Evolutionary conservation across 768 basidiomycete genomes (phyloP), one percentile per base, ranked within the genome.

Genomic region (Podaxis sp.): DNA sequence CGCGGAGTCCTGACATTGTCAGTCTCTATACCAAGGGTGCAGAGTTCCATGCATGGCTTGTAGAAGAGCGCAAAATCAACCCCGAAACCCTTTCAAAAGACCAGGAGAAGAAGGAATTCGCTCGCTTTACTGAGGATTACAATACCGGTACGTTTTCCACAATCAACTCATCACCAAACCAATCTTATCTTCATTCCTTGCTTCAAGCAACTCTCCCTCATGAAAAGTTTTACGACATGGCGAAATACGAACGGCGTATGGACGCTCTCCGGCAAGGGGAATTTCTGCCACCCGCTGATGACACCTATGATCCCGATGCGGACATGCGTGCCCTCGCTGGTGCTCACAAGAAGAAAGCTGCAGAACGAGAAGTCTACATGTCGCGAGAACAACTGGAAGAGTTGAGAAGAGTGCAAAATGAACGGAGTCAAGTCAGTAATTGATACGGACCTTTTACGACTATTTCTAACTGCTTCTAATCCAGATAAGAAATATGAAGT

Each of bases 181-280:
- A 33, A 37, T 46, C 17, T 50, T 12, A 29, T 37, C 36, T 55
- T 19, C 38, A 57, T 51, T 52, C 41, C 8, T 47, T 41, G 52
- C 37, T 8, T 57, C 19, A 61, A 94, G 94, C 94, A 13, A 97
- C 95, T 2, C 80, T 97, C 2, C 93, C 95, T 9, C 91, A 96
- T 69, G 94, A 96, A 72, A 97, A 97, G 72, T 97, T 95, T 74
- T 96, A 96, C 73, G 85, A 95, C 70, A 93, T 96, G 84, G 87
- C 86, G 59, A 82, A 85, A 4, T 94, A 94, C 71, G 93, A 95
- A 64, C 79, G 79, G 22, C 88, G 93, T 52, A 96, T 96, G 95
- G 74, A 84, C 40, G 86, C 92, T 22, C 76, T 96, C 54, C 86
- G 94, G 50, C 81, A 86, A n/a, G 95, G 95, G 41, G 93, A 91